Base-by-base conservation (phyloP, 2,329 filamentous ascomycete genomes). In the Aspergillus sp. region DNA sequence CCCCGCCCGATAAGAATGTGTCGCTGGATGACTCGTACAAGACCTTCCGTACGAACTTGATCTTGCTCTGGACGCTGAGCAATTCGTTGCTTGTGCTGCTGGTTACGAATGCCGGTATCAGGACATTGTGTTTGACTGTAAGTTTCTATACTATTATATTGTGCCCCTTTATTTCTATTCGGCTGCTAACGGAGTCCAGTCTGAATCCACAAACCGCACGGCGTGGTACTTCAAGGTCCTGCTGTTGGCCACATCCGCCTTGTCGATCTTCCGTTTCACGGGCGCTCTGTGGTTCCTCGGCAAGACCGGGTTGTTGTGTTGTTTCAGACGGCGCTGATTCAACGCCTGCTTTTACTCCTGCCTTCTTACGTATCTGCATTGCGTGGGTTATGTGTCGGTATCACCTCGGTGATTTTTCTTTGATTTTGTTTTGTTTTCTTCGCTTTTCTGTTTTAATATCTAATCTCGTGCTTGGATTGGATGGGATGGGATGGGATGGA, bases 21-120 rank as follows among this genome's bases (percentile, higher is more conserved):
- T 90, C 91, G 12, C 84, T 98, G 52, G 93, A 99, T 69, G 95
- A 99, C 75, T 96, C 91, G 23, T 99, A 99, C 87, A 98, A 97
- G 84, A 93, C 91, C 80, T 99, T 99, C 93, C 86, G 95, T 82
- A 99, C 95, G 31, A 91, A 92, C 70, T 83, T 99, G 62, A 91
- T 97, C 59, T 89, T 93, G n/a, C 83, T 87, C 14, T 99, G 95
- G 95, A 87, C 99, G 66, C 96, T 98, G 78, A 93, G 90, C 64
- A 99, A 99, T 78, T 90, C 87, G 56, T 76, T 93, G 46, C 81
- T 99, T 58, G 89, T 91, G 41, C 87, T 98, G 58, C 83, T 88
- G 66, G 96, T 99, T 68, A 97, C 92, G 40, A 96, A 90, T 72
- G 89, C 96, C 68, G 90, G 86, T 73, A 87, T 97, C 65, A 83